Evolutionary conservation across 1,284 basidiomycete species (phyloP).

Genomic region (Ceratorhiza oryzae-sativae): DNA sequence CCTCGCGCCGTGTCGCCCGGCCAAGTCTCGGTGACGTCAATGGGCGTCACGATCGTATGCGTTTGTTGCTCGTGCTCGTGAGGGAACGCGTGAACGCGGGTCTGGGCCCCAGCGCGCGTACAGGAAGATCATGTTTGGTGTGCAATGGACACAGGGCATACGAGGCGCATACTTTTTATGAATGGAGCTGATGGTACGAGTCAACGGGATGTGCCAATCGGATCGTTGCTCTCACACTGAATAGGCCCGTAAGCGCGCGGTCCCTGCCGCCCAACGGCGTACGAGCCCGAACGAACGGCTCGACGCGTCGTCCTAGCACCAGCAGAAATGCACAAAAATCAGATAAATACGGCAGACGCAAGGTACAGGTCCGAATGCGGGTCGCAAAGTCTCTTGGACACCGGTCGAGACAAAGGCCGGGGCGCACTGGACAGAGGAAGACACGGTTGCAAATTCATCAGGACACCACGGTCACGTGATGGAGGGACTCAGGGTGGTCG

Average conservation of each 20-base stretch:
- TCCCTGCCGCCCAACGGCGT: slow-evolving; percentile 4
- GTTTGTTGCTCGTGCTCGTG: too few relatives aligned
- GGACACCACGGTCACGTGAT: slow-evolving; percentile 31
- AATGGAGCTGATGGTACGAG: not conserved
- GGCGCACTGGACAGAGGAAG: not conserved
- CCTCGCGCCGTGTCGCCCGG: slow-evolving; percentile 5
- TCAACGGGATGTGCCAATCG: not conserved
- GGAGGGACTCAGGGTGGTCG: slow-evolving; percentile 9
- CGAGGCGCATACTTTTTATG: not conserved
- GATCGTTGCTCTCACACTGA: slow-evolving; percentile 5
- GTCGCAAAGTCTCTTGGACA: not conserved
- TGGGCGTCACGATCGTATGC: not conserved
- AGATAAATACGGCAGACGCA: not conserved
- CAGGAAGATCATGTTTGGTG: slow-evolving; percentile 6
- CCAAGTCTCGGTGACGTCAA: not conserved
- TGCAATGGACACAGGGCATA: not conserved
- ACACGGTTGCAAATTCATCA: not conserved
- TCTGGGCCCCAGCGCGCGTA: not conserved
- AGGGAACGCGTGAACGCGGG: not conserved
- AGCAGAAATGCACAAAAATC: not conserved
- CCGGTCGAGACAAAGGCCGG: not conserved
- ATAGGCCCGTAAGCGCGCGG: not conserved
- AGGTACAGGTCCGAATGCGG: not conserved
- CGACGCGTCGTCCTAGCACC: not conserved
- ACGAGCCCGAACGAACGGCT: not conserved